Evolutionary conservation across 768 basidiomycete species (phyloP).

Genomic region (Lepiota venenata): DNA sequence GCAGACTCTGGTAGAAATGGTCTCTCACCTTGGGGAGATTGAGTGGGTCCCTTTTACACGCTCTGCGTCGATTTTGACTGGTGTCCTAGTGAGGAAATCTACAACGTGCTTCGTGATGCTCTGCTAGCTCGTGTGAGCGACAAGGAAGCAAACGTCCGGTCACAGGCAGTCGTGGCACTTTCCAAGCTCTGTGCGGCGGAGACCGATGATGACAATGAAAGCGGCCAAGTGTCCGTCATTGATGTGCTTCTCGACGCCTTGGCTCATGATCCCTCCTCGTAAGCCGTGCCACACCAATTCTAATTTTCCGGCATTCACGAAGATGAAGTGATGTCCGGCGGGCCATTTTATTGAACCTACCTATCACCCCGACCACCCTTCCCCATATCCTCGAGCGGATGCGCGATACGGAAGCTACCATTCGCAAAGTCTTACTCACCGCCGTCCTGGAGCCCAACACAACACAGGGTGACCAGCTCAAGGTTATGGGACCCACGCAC

Average conservation of each 20-base stretch:
- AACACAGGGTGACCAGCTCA: conserved; percentile 17
- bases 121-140: conserved; percentile 75
- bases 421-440: conserved; percentile 74
- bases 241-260: conserved; percentile 69
- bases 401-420: conserved; percentile 71
- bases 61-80: conserved; percentile 1
- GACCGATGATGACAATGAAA: conserved; percentile 49
- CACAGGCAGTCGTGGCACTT: conserved; percentile 78
- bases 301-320: not conserved
- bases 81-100: conserved; percentile 68
- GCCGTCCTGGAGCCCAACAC: conserved; percentile 46
- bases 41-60: conserved; percentile 53
- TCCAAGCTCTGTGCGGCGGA: conserved; percentile 75
- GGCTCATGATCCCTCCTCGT: conserved; percentile 74
- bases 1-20: conserved; percentile 75
- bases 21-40: conserved; percentile 76
- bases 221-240: conserved; percentile 47
- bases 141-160: conserved; percentile 73
- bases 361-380: conserved; percentile 51
- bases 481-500: conserved; percentile 52
- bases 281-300: conserved; percentile 24
- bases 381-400: conserved; percentile 69
- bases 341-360: conserved; percentile 69
- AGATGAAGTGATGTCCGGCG: conserved; percentile 78
- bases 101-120: conserved; percentile 51